Evolutionary conservation across 176 grass and related monocot genomes (phyloP), one percentile per base, ranked within the genome.

Genomic region (Phyllostachys edulis): DNA sequence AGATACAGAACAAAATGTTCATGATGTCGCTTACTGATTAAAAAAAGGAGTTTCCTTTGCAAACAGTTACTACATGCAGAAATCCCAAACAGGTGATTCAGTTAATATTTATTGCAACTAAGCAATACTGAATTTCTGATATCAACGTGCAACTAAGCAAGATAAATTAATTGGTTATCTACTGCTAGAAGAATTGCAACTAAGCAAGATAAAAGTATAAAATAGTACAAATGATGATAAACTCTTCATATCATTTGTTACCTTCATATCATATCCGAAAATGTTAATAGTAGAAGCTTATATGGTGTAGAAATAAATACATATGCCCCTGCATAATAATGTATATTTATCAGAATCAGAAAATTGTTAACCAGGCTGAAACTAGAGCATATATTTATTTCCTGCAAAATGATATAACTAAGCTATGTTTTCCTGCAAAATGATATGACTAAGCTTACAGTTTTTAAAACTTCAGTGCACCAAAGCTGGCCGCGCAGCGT

Each of bases 211-310:
- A 84, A 34, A 61, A 64, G 14, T 64, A 64, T 16, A 64, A 50
- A 75, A 63, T 5, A 32, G 34, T 23, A 76, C 9, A 80, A 47
- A 84, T 75, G 76, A 62, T 39, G 24, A 36, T 26, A 9, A 13
- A 63, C 18, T 60, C 60, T 27, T 83, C 24, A 47, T n/a, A 78
- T 82, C 40, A 63, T 67, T 69, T 63, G 42, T 52, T 92, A 99
- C 97, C 97, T 99, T 96, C 5, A 89, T 99, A 86, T 99, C 97
- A 63, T 89, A 99, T 81, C 97, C 97, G 74, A 99, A 96, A 89
- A 99, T 94, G 84, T 99, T 99, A 24, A 91, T n/a, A 96, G 71
- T 99, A 99, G 75, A 99, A 96, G 78, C 97, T 94, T 74, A 96
- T 87, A 81, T 99, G 93, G 72, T 85, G 93, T 74, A 94, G 84